Conservation (phyloP, 108 stramenopile species). For the Thalassiosira profunda region DNA sequence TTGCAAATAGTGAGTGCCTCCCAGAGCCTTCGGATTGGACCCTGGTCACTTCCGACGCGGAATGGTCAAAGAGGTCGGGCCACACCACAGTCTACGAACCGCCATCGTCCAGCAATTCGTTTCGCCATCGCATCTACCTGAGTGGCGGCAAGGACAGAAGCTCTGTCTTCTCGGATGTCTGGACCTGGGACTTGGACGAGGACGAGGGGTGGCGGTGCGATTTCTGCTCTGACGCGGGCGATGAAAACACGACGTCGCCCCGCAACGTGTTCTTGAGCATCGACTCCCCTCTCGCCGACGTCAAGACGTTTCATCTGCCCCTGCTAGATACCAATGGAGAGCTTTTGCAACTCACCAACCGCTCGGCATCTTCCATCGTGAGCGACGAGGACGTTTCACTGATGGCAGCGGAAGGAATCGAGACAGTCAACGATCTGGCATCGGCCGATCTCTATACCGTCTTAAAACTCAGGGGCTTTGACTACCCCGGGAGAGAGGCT, state of each 20-base stretch:
- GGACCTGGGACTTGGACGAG: slow-evolving; percentile 42
- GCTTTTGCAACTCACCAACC: slow-evolving; percentile 23
- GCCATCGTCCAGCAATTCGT: slow-evolving; percentile 48
- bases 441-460: slow-evolving; percentile 44
- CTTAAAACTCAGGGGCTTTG: slow-evolving; percentile 50
- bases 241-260: background rate
- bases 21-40: slow-evolving; percentile 45
- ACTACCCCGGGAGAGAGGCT: slow-evolving; percentile 39
- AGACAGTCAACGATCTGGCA: slow-evolving; percentile 46
- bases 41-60: slow-evolving; percentile 16
- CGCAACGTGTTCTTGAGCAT: slow-evolving; percentile 17
- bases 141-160: slow-evolving; percentile 49
- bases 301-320: slow-evolving; percentile 25
- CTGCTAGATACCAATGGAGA: slow-evolving; percentile 10
- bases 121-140: slow-evolving; percentile 45
- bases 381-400: slow-evolving; percentile 19
- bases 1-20: slow-evolving; percentile 12
- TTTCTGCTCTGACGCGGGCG: background rate
- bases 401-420: slow-evolving; percentile 37
- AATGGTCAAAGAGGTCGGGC: slow-evolving; percentile 47
- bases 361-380: slow-evolving; percentile 1
- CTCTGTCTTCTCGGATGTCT: slow-evolving; percentile 43
- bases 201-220: slow-evolving; percentile 31
- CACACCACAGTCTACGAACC: slow-evolving; percentile 56
- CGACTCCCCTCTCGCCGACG: slow-evolving; percentile 22